Base-by-base conservation (phyloP, 139 green algal species). In the Closterium sp. region DNA sequence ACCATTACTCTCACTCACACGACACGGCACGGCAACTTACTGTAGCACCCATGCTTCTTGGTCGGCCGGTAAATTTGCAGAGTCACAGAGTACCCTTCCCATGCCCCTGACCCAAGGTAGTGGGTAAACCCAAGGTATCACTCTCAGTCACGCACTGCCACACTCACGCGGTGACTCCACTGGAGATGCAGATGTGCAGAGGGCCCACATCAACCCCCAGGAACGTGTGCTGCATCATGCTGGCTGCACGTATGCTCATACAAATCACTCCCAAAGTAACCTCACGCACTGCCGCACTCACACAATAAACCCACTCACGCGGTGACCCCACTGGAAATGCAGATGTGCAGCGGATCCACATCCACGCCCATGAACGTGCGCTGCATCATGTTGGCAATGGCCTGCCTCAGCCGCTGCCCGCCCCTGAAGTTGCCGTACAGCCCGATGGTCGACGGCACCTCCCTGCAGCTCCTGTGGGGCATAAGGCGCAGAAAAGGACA, bases 321-420 rank as follows among this genome's bases (percentile, higher is more conserved):
- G 24, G 90, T 92, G 19, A 92, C 90, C 19, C 90, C 90, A 27
- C 90, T 92, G 84, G 90, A 92, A 5, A 92, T 31, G 42, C 90
- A 92, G 30, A 92, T 92, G 90, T 92, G 90, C 28, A n/a, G 84
- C 7, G 90, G 90, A 70, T 92, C 29, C 24, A 92, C 90, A 28
- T 91, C 87, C 7, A 92, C 90, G n/a, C 84, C 85, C 90, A 92
- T 92, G 90, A 92, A 92, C 9, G 90, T 92, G 28, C 90, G 32
- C 3, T 3, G 3, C 32, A 38, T 38, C 32, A 38, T 38, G 32
- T 89, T 89, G 28, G 90, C 90, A 24, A 92, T 30, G 2, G 90
- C 38, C 22, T 31, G 24, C 30, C 32, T 38, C 2, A 3, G 32
- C 32, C 32, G 3, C 32, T 38, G 32, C 32, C 32, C 32, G 32